Percentiles rank a stretch among this genome's conserved stretches.
Evolutionary conservation across 192 early-diverging fungal genomes (phyloP).

Genomic region (Fimicolochytrium jonesii): DNA sequence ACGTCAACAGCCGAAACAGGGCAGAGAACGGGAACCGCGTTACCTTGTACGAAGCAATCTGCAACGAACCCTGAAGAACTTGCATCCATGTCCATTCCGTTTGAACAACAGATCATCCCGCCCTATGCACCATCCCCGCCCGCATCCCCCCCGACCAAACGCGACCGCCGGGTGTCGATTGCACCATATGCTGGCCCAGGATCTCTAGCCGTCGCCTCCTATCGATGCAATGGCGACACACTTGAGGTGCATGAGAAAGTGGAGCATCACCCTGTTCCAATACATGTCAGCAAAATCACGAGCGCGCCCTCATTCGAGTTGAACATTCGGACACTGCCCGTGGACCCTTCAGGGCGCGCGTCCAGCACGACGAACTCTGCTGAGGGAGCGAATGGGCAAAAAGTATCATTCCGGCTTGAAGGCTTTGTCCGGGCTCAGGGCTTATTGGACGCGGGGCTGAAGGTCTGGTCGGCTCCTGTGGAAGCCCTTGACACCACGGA

Average conservation of each 20-base stretch:
- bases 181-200: no score
- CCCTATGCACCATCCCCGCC: slow-evolving; percentile 2
- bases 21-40: no score
- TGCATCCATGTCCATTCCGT: no score
- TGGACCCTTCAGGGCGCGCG: slow-evolving; percentile 7
- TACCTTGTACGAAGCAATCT: no score
- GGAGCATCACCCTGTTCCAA: not conserved
- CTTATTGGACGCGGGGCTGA: not conserved
- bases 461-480: not conserved
- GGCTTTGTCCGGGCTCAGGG: slow-evolving; percentile 13
- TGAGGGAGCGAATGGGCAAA: not conserved
- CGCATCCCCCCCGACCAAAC: not conserved
- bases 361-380: not conserved
- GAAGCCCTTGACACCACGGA: not conserved
- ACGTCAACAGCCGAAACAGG: no score
- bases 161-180: no score
- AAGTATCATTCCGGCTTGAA: not conserved
- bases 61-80: not conserved
- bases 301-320: slow-evolving; percentile 5
- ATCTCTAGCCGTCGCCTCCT: slow-evolving; percentile 12
- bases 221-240: slow-evolving; percentile 21
- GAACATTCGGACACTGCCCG: not conserved
- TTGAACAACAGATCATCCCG: no score
- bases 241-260: slow-evolving; percentile 19
- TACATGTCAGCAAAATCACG: slow-evolving; percentile 17